Evolutionary conservation across 441 rosid genomes (phyloP).

Genomic region (Eutrema salsugineum): DNA sequence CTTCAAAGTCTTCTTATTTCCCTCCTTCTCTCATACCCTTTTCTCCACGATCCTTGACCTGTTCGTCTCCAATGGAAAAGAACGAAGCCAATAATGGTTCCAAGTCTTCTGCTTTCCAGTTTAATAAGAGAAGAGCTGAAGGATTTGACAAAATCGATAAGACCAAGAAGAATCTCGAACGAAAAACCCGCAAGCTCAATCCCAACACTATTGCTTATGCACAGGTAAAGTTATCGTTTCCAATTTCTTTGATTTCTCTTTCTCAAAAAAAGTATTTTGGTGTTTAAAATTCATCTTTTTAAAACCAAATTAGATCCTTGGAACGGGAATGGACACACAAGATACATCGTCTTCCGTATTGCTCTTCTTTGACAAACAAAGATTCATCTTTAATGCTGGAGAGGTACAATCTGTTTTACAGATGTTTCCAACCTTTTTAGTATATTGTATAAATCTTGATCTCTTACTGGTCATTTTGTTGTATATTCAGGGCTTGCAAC

Average conservation of each 20-base stretch:
- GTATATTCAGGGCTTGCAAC: slow-evolving; percentile 74
- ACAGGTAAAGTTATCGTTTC: slow-evolving; percentile 41
- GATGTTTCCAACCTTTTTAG: neutral
- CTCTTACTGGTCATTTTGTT: neutral
- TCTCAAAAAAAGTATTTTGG: neutral
- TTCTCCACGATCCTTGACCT: slow-evolving; percentile 39
- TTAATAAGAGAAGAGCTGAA: slow-evolving; percentile 74
- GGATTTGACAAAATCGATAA: slow-evolving; percentile 53
- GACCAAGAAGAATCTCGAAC: slow-evolving; percentile 56
- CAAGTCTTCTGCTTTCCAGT: slow-evolving; percentile 41
- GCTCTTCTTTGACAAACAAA: slow-evolving; percentile 89
- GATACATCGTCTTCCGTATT: slow-evolving; percentile 89
- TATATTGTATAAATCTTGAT: neutral
- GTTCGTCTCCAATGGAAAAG: slow-evolving; percentile 59
- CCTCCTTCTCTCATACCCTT: slow-evolving; percentile 11
- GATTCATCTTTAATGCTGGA: slow-evolving; percentile 94
- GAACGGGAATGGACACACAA: slow-evolving; percentile 98
- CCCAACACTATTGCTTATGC: slow-evolving; percentile 84
- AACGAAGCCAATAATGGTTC: neutral
- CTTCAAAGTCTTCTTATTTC: slow-evolving; percentile 20
- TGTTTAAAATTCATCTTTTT: neutral
- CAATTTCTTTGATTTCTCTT: neutral
- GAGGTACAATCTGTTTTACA: slow-evolving; percentile 47
- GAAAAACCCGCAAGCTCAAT: slow-evolving; percentile 57
- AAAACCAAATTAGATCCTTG: slow-evolving; percentile 52